Conservation (phyloP, 2,329 filamentous ascomycete species). For the Curvularia lunata region DNA sequence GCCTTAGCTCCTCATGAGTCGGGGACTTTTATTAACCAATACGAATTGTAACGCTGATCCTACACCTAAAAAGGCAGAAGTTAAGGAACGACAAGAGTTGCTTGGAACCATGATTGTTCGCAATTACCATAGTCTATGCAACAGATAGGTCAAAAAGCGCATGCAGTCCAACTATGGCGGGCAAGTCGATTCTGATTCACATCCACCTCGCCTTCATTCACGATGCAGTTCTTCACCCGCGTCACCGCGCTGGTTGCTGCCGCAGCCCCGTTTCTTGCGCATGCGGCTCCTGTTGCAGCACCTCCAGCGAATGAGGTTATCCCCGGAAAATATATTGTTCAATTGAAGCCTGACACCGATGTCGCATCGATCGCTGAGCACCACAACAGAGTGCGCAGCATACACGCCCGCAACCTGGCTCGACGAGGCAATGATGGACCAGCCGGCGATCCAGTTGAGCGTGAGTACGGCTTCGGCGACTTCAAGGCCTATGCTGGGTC, state of each 20-base stretch:
- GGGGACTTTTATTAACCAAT: neutral
- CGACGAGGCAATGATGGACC: conserved; percentile 23
- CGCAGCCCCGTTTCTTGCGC: conserved; percentile 30
- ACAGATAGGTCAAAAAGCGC: conserved; percentile 5
- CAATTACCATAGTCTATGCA: conserved; percentile 1
- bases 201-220: neutral
- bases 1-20: conserved; percentile 2
- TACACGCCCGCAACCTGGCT: conserved; percentile 38
- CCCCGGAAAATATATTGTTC: conserved; percentile 54
- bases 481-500: conserved; percentile 44
- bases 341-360: conserved; percentile 47
- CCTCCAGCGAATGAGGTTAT: conserved; percentile 27
- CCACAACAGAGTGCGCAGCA: conserved; percentile 36
- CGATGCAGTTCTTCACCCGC: conserved; percentile 40
- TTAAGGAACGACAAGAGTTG: conserved; percentile 10
- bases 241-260: conserved; percentile 32
- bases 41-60: neutral
- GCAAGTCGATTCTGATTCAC: neutral
- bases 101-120: neutral
- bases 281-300: conserved; percentile 28
- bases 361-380: conserved; percentile 34
- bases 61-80: conserved; percentile 10
- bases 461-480: conserved; percentile 36
- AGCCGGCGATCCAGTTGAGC: conserved; percentile 32
- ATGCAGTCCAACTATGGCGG: neutral